phyloP scores from a whole-genome alignment of 352 stramenopile genomes.

The Phytophthora brassicae region DNA sequence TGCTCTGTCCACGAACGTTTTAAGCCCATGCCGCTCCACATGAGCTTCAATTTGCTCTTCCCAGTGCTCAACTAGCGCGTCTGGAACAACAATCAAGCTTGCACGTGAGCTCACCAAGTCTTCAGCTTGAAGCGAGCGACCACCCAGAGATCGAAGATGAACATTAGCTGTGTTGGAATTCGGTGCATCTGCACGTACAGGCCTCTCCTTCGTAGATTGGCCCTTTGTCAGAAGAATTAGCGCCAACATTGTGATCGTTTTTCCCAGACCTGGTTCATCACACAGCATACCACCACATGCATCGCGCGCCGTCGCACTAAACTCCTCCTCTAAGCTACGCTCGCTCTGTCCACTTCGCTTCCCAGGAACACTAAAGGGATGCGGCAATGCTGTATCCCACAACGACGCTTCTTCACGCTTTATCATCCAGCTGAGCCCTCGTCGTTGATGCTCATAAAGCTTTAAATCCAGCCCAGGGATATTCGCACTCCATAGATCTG shows the following conservation, averaged over 20 bases:
- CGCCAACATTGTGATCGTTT: conserved; percentile 82
- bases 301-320: conserved; percentile 59
- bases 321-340: conserved; percentile 33
- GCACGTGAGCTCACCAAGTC: conserved; percentile 43
- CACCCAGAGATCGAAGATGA: conserved; percentile 14
- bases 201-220: conserved; percentile 27
- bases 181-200: conserved; percentile 3
- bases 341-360: conserved; percentile 25
- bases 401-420: conserved; percentile 46
- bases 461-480: conserved; percentile 59
- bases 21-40: conserved; percentile 27
- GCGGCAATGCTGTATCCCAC: conserved; percentile 22
- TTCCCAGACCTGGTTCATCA: conserved; percentile 75
- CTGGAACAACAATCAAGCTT: conserved; percentile 61
- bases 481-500: conserved; percentile 51
- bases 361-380: conserved; percentile 48
- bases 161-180: conserved; percentile 7
- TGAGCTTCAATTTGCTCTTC: conserved; percentile 62
- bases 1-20: conserved; percentile 39
- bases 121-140: conserved; percentile 2
- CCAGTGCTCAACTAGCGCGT: conserved; percentile 74
- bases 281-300: conserved; percentile 68
- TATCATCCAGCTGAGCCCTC: conserved; percentile 72
- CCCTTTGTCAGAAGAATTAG: conserved; percentile 74
- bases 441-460: conserved; percentile 70